Evolutionary conservation across 75 land plant species (phyloP).

Genomic region (Picea sitchensis): DNA sequence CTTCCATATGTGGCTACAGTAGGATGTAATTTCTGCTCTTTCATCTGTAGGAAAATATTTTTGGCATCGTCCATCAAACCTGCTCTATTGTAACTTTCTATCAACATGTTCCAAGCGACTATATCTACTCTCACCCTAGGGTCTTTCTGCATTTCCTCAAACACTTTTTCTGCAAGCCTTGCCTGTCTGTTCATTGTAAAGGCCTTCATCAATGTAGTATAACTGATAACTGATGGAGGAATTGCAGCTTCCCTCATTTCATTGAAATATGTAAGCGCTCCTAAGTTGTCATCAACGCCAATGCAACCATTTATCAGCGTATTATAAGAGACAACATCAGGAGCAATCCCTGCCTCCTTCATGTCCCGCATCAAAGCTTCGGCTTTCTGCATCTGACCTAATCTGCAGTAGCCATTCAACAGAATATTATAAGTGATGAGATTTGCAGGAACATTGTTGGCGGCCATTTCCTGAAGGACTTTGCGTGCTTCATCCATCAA

Average conservation of each 20-base stretch:
- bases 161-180: slow-evolving; percentile 68
- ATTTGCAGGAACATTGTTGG: slow-evolving; percentile 70
- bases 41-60: slow-evolving; percentile 57
- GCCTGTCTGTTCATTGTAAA: slow-evolving; percentile 81
- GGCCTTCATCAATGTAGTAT: slow-evolving; percentile 95
- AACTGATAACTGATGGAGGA: slow-evolving; percentile 79
- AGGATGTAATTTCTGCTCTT: slow-evolving; percentile 61
- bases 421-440: slow-evolving; percentile 83
- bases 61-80: slow-evolving; percentile 78
- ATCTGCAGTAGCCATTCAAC: slow-evolving; percentile 77
- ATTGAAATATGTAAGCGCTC: slow-evolving; percentile 68
- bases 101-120: slow-evolving; percentile 86
- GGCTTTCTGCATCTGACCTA: slow-evolving; percentile 59
- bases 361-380: slow-evolving; percentile 61
- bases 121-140: slow-evolving; percentile 70
- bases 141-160: slow-evolving; percentile 79
- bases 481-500: slow-evolving; percentile 71
- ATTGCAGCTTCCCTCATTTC: slow-evolving; percentile 82
- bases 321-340: slow-evolving; percentile 87
- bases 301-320: slow-evolving; percentile 87
- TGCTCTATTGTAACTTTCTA: slow-evolving; percentile 71
- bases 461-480: slow-evolving; percentile 75
- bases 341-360: slow-evolving; percentile 52
- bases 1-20: slow-evolving; percentile 80
- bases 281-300: slow-evolving; percentile 65